These are phyloP conservation scores for Cadophora luteo-olivacea DNA, from an alignment of 2,329 filamentous ascomycete genomes.

Conservation along the genomic window DNA sequence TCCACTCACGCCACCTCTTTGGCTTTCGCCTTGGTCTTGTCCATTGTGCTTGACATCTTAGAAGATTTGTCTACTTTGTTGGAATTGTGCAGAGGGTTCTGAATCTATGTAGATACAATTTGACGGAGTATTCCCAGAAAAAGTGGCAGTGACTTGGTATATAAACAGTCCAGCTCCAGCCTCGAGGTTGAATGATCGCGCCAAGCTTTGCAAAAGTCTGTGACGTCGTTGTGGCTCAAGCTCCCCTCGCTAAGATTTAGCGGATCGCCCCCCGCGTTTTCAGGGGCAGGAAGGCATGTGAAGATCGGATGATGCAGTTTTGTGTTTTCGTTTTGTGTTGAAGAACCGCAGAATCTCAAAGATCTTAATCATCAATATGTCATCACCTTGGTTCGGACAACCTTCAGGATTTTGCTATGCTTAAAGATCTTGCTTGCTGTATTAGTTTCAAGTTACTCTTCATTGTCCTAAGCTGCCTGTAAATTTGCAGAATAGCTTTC, in stretches of 20 bases:
- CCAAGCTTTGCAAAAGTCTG: slow-evolving; percentile 13
- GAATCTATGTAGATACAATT: not conserved
- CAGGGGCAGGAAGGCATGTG: slow-evolving; percentile 9
- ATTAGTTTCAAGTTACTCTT: no score
- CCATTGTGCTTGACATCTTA: slow-evolving; percentile 39
- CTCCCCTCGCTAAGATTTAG: slow-evolving; percentile 1
- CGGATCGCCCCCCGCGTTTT: not conserved
- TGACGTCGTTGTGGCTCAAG: slow-evolving; percentile 19
- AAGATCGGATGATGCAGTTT: slow-evolving; percentile 8
- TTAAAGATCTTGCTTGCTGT: no score
- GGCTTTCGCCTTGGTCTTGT: slow-evolving; percentile 41
- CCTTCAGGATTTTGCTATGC: no score
- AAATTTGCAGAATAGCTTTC: not conserved
- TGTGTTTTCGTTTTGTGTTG: not conserved
- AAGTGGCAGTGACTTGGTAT: not conserved
- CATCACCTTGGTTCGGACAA: no score
- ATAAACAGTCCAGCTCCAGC: slow-evolving; percentile 8
- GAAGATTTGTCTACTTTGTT: not conserved
- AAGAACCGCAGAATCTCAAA: no score
- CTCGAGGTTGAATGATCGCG: slow-evolving; percentile 17
- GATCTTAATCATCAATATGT: no score
- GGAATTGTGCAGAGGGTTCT: not conserved
- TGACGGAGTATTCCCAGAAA: not conserved
- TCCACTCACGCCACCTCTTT: slow-evolving; percentile 45
- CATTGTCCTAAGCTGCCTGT: no score